Evolutionary conservation across 768 basidiomycete species (phyloP), one percentile per base, ranked within the genome.

Genomic region (Psilocybe cubensis): DNA sequence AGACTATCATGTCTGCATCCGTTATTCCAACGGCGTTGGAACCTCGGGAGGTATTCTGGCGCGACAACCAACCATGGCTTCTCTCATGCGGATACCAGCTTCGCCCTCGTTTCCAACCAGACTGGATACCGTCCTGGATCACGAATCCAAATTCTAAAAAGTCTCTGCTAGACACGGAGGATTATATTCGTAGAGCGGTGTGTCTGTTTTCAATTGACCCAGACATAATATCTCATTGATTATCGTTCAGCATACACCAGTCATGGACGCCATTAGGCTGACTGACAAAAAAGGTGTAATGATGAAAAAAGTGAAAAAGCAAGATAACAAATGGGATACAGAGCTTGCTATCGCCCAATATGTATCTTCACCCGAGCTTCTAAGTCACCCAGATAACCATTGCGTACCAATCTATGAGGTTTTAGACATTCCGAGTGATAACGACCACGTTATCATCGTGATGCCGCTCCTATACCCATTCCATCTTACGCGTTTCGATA

Each of bases 121-220:
- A 60, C 27, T 76, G 75, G 75, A 54, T 62, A 2, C 70, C 73
- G 1, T 76, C 74, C 0, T 77, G 76, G 75, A 14, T 20, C 0
- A 64, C 46, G 18, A n/a, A 18, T 31, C 55, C 47, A n/a, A 10
- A n/a, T 8, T 7, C 8, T 6, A 17, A 52, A n/a, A 21, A 24
- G 47, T 9, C 63, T 49, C n/a, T 52, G 14, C 12, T 25, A 27
- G 6, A 5, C 11, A 2, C n/a, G 20, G 45, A 27, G 31, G 35
- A 50, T 27, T 38, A 18, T 20, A 8, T 23, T 42, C 7, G 14
- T n/a, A 6, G 25, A 4, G 20, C 17, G 24, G 33, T 47, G 27
- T 35, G 24, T 56, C 21, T 33, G 41, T 6, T 3, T 33, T 12
- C 8, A 2, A 8, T 20, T 31, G 20, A 12, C 12, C 25, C 33